A percentile compares a stretch with the other conserved stretches of the same genome.
These are phyloP conservation scores for Protomyces arabidopsidicola DNA, from an alignment of 1,139 yeast species.

Conservation along the genomic window DNA sequence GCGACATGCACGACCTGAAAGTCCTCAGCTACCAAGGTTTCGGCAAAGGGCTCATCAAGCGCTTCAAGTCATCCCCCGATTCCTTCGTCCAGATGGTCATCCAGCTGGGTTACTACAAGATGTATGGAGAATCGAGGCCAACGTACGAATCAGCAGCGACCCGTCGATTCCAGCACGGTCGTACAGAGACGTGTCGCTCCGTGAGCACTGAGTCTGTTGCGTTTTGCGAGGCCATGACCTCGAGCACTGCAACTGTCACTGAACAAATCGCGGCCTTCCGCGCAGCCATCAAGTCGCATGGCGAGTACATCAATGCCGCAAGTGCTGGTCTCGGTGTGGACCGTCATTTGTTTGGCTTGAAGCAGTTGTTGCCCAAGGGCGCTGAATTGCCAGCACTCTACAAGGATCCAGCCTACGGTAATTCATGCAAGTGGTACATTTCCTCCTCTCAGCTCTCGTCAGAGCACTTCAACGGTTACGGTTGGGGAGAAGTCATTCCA, in stretches of 20 bases:
- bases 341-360: slow-evolving; percentile 87
- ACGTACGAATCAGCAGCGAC: slow-evolving; percentile 97
- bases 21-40: slow-evolving; percentile 45
- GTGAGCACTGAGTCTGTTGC: slow-evolving; percentile 70
- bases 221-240: slow-evolving; percentile 74
- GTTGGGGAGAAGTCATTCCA: slow-evolving; percentile 93
- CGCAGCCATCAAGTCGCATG: slow-evolving; percentile 71
- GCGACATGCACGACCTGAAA: slow-evolving; percentile 44
- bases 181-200: slow-evolving; percentile 93
- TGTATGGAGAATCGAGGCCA: slow-evolving; percentile 76
- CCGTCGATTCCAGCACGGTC: slow-evolving; percentile 78
- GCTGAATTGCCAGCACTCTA: slow-evolving; percentile 67
- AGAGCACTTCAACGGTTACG: slow-evolving; percentile 86
- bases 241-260: slow-evolving; percentile 50
- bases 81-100: slow-evolving; percentile 74
- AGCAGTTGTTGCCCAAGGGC: slow-evolving; percentile 59
- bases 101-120: slow-evolving; percentile 77
- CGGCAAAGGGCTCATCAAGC: slow-evolving; percentile 63
- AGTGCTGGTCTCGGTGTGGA: slow-evolving; percentile 87
- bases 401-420: slow-evolving; percentile 67
- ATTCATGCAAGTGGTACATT: slow-evolving; percentile 78
- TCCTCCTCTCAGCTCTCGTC: slow-evolving; percentile 89
- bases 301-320: slow-evolving; percentile 68
- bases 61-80: slow-evolving; percentile 73
- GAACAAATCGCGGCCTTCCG: slow-evolving; percentile 68